Base-by-base conservation (phyloP, 192 early-diverging fungal genomes). In the Coemansia sp. region DNA sequence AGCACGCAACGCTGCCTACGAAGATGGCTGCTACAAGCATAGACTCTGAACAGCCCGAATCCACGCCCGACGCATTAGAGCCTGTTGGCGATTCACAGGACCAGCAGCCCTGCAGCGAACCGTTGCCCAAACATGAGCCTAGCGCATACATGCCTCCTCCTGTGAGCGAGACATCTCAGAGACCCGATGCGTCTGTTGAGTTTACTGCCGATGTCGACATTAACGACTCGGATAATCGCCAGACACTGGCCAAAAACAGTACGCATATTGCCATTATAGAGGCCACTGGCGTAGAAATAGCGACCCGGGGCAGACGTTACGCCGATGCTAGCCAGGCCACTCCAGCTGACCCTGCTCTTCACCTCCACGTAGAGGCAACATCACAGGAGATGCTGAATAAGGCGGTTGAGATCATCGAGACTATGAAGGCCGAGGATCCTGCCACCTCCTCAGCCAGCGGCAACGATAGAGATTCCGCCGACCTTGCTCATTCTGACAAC, bases 261-360 rank as follows among this genome's bases (percentile, higher is more conserved):
- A 90, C 90, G 6, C 93, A 94, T 73, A 71, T 79, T 14, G 73
- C 85, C 66, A 87, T 94, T 55, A 88, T 87, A 62, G 86, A 92
- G 26, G 90, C 91, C 28, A 92, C 93, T 18, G 89, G 53, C 37
- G 61, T 64, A 73, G 89, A 89, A 68, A 85, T 95, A 18, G 89
- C 88, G 3, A 94, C 93, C n/a, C 77, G 89, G 38, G 94, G 93
- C 70, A 88, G 89, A 58, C 91, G 91, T 75, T 95, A 93, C 72
- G 76, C 86, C 26, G 86, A 95, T 68, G 70, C 85, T 6, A 84
- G 69, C 38, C 43, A 90, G n/a, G 91, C 91, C 11, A 92, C 90
- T 13, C 87, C 87, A 12, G 86, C 83, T 7, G 89, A 92, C 28
- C 94, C 94, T 50, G 89, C 91, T 2, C 83, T 95, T 23, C 90